These are phyloP conservation scores for Cardiosporidium cionae DNA, from an alignment of 169 alveolate genomes.

Conservation along the genomic window DNA sequence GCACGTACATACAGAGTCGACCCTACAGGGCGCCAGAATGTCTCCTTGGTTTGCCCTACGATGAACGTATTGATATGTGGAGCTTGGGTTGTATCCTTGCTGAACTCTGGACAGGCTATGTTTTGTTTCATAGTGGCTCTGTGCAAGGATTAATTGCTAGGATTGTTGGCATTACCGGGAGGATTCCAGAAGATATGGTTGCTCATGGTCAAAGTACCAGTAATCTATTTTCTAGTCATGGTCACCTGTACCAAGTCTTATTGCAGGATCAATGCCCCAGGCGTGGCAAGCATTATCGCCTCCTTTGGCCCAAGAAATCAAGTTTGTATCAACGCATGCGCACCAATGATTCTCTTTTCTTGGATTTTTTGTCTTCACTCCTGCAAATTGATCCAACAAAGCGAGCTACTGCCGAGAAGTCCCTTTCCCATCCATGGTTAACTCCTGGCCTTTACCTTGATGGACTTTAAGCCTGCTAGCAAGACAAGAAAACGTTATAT, in stretches of 20 bases:
- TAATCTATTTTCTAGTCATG: background rate
- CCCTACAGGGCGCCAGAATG: constrained; percentile 98
- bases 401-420: constrained; percentile 77
- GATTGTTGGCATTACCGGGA: no score
- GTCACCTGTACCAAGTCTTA: background rate
- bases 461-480: constrained; percentile 9
- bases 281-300: background rate
- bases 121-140: constrained; percentile 74
- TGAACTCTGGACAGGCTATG: constrained; percentile 81
- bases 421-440: constrained; percentile 78
- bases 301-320: constrained; percentile 30
- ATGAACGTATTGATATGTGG: constrained; percentile 96
- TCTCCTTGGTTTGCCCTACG: constrained; percentile 92
- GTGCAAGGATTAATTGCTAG: no score
- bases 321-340: constrained; percentile 33
- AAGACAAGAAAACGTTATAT: no score
- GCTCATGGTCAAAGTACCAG: constrained; percentile 1
- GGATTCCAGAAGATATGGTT: background rate
- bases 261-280: background rate
- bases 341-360: constrained; percentile 45
- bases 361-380: constrained; percentile 53
- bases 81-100: constrained; percentile 93
- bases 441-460: constrained; percentile 16
- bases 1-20: constrained; percentile 90
- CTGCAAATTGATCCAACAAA: constrained; percentile 55